A percentile compares a stretch with the other conserved stretches of the same genome.
phyloP scores from a whole-genome alignment of 2,329 filamentous ascomycete genomes.

The Diplodia scrobiculata region DNA sequence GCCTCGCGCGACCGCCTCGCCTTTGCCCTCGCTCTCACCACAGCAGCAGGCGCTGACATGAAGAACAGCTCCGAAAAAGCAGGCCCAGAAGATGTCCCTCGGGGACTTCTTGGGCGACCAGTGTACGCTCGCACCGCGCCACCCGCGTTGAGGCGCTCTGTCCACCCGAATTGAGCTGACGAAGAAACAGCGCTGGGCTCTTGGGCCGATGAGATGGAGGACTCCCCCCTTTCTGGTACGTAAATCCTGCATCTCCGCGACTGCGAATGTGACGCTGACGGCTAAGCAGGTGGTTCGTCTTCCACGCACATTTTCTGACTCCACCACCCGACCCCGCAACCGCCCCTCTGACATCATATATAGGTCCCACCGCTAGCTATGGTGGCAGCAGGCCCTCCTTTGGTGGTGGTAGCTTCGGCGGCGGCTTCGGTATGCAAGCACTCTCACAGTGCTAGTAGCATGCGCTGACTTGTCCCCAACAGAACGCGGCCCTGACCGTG shows the following conservation, averaged over 20 bases:
- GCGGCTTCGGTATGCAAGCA: conserved; percentile 27
- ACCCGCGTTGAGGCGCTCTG: conserved; percentile 23
- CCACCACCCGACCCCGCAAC: conserved; percentile 29
- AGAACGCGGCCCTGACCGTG: conserved; percentile 31
- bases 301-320: conserved; percentile 13
- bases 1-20: conserved; percentile 12
- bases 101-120: conserved; percentile 92
- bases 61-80: conserved; percentile 79
- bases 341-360: conserved; percentile 28
- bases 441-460: conserved; percentile 24
- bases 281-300: conserved; percentile 21
- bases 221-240: conserved; percentile 73
- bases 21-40: conserved; percentile 3
- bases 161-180: conserved; percentile 36
- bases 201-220: conserved; percentile 99
- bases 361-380: conserved; percentile 50
- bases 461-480: conserved; percentile 23
- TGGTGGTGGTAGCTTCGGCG: conserved; percentile 45
- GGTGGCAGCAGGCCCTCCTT: conserved; percentile 53
- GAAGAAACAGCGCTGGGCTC: conserved; percentile 69
- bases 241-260: conserved; percentile 11
- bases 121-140: conserved; percentile 61
- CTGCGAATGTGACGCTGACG: neutral
- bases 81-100: conserved; percentile 95
- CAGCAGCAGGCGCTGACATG: conserved; percentile 49